Evolutionary conservation across 23 red algal species (phyloP).

Genomic region (Gracilariopsis chorda): DNA sequence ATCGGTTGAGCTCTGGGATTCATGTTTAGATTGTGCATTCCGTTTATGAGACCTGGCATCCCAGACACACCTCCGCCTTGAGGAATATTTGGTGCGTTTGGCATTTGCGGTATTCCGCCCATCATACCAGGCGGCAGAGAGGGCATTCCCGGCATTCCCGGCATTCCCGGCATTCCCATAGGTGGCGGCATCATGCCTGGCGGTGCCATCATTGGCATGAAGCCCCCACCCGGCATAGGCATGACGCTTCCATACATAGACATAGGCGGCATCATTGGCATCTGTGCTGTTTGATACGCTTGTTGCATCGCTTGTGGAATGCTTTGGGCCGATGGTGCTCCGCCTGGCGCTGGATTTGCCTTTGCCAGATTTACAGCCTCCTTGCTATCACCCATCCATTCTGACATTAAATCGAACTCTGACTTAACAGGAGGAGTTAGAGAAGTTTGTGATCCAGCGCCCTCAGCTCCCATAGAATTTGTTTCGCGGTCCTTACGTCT

Average conservation of each 20-base stretch:
- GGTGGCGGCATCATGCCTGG: constrained; percentile 20
- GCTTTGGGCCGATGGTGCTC: neutral
- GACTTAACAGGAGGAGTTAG: neutral
- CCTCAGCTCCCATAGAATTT: neutral
- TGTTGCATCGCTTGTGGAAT: constrained; percentile 52
- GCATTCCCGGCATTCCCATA: constrained; percentile 25
- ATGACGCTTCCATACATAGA: constrained; percentile 44
- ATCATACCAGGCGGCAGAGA: constrained; percentile 21
- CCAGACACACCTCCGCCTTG: neutral
- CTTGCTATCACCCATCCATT: constrained; percentile 58
- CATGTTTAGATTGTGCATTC: constrained; percentile 47
- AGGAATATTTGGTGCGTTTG: constrained; percentile 8
- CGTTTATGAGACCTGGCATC: constrained; percentile 35
- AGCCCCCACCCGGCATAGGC: constrained; percentile 53
- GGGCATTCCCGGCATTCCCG: neutral
- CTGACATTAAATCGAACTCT: constrained; percentile 55
- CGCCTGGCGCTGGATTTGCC: neutral
- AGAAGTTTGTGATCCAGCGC: neutral
- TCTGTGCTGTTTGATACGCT: constrained; percentile 46
- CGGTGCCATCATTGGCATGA: constrained; percentile 56
- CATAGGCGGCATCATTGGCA: constrained; percentile 59
- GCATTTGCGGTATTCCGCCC: constrained; percentile 13
- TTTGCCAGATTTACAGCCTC: neutral
- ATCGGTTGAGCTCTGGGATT: constrained; percentile 9
- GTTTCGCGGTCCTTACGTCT: constrained; percentile 9